A percentile compares a stretch with the other conserved stretches of the same genome.
Conservation (phyloP, 2,329 filamentous ascomycete species). For the Teratosphaeriaceae sp. region DNA sequence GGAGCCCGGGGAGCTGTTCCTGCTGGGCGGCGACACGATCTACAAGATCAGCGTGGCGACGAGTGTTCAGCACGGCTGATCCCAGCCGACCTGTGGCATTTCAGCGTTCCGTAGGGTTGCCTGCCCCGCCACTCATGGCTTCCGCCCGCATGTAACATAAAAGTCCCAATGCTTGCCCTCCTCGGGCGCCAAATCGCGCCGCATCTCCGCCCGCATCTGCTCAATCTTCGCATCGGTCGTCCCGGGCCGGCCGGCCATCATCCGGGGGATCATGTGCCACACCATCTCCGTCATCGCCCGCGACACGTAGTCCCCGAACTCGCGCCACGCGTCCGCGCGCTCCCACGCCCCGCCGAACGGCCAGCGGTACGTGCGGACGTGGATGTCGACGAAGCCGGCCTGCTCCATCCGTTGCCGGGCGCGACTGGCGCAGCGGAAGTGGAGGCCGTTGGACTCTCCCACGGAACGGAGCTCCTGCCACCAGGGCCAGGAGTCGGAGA, state of each 20-base stretch:
- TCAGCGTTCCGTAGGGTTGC: too few relatives aligned
- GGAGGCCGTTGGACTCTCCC: constrained; percentile 7
- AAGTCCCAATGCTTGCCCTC: constrained; percentile 5
- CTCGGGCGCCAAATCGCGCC: constrained; percentile 3
- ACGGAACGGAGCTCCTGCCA: constrained; percentile 4
- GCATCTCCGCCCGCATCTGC: constrained; percentile 1
- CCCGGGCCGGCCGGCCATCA: constrained; percentile 1
- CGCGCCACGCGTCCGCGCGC: neutral
- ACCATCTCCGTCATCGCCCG: constrained; percentile 1
- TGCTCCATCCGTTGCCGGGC: constrained; percentile 11
- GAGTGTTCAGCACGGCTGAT: neutral
- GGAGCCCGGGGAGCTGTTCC: constrained; percentile 1
- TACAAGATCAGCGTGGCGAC: constrained; percentile 1
- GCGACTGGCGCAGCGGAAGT: constrained; percentile 9
- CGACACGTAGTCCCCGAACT: constrained; percentile 4
- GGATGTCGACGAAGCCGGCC: constrained; percentile 16
- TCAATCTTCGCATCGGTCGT: neutral
- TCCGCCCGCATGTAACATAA: constrained; percentile 5
- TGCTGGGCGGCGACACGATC: constrained; percentile 4
- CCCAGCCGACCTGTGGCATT: too few relatives aligned
- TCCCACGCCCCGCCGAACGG: constrained; percentile 10
- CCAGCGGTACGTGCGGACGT: constrained; percentile 13
- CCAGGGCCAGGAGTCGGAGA: constrained; percentile 15
- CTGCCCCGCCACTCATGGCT: too few relatives aligned
- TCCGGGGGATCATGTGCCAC: constrained; percentile 4